Conservation (phyloP, 495 filamentous ascomycete genomes). For the Penicillium bovifimosum region DNA sequence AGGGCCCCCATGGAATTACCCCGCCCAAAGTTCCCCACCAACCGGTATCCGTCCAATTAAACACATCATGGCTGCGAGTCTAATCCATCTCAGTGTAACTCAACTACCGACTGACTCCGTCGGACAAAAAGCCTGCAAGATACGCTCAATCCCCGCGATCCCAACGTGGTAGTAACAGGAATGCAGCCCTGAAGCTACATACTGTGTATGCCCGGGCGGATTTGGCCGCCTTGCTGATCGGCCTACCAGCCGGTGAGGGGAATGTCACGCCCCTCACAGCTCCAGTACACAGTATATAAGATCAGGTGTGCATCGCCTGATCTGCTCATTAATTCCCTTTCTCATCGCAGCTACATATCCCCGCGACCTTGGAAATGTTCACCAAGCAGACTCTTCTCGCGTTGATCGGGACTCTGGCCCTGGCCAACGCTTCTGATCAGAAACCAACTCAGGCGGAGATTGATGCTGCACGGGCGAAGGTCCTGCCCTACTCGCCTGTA, state of each 20-base stretch:
- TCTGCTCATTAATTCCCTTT: not conserved
- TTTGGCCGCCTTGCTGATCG: not conserved
- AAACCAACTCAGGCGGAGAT: constrained; percentile 32
- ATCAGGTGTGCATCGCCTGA: not conserved
- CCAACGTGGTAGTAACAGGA: not conserved
- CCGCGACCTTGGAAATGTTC: constrained; percentile 12
- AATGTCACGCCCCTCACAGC: not conserved
- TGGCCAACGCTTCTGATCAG: constrained; percentile 25
- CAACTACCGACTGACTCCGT: not conserved
- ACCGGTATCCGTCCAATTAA: not conserved
- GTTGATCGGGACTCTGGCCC: constrained; percentile 20
- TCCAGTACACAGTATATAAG: constrained; percentile 5
- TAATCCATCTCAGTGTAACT: not conserved
- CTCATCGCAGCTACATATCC: not conserved
- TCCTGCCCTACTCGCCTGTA: constrained; percentile 45
- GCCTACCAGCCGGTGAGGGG: not conserved
- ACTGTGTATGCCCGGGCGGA: not conserved
- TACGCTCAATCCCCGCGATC: constrained; percentile 4
- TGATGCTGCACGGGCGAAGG: constrained; percentile 26
- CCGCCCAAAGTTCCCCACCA: not conserved
- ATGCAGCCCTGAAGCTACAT: not conserved
- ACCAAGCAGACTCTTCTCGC: constrained; percentile 19
- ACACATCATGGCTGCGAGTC: not conserved
- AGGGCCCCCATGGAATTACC: not conserved
- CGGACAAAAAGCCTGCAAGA: not conserved